Conservation (phyloP, 2,329 filamentous ascomycete genomes). For the Penicillium oxalicum region DNA sequence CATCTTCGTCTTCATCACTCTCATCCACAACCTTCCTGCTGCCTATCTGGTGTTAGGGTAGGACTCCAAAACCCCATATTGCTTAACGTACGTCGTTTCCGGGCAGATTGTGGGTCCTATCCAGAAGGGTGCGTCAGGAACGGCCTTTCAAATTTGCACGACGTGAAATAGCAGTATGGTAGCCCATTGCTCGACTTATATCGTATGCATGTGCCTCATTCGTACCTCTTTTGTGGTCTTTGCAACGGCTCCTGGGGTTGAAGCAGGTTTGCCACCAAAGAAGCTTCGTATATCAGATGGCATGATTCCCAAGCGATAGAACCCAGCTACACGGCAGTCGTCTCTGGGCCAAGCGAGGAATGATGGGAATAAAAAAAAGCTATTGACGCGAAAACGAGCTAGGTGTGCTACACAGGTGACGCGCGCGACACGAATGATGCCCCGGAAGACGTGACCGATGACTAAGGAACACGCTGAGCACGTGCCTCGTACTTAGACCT, state of each 20-base stretch:
- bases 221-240: slow-evolving; percentile 39
- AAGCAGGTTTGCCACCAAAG: slow-evolving; percentile 70
- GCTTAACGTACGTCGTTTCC: slow-evolving; percentile 32
- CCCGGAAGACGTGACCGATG: slow-evolving; percentile 23
- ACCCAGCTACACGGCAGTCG: neutral
- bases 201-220: slow-evolving; percentile 14
- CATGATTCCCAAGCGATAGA: slow-evolving; percentile 47
- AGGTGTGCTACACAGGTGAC: slow-evolving; percentile 1
- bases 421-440: slow-evolving; percentile 11
- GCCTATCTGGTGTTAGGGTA: slow-evolving; percentile 20
- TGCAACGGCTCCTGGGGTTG: slow-evolving; percentile 46
- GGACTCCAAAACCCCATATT: neutral
- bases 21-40: slow-evolving; percentile 70
- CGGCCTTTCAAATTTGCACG: no score
- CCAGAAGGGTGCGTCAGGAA: neutral
- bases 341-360: no score
- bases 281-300: slow-evolving; percentile 82
- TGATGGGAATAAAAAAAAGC: neutral
- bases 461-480: slow-evolving; percentile 19
- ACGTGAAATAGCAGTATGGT: no score
- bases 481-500: slow-evolving; percentile 21
- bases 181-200: neutral
- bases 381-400: neutral
- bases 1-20: slow-evolving; percentile 68
- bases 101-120: slow-evolving; percentile 25